These are phyloP conservation scores for Collariella sp. DNA, from an alignment of 495 filamentous ascomycete species.

Conservation along the genomic window DNA sequence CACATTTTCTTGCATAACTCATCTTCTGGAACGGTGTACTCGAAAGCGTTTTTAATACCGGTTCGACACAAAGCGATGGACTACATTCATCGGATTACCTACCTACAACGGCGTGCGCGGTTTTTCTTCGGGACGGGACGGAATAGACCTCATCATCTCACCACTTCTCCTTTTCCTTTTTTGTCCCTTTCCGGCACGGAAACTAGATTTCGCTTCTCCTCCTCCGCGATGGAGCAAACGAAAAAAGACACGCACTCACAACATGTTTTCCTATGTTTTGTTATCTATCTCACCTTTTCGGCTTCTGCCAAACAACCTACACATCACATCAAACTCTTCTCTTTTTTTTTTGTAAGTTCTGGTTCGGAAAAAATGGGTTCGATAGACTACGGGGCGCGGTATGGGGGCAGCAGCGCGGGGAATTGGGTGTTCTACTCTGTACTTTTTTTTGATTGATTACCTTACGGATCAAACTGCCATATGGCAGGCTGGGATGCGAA, in stretches of 20 bases:
- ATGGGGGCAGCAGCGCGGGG: background rate
- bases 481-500: too few relatives aligned
- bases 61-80: constrained; percentile 4
- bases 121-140: background rate
- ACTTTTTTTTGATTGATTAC: background rate
- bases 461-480: background rate
- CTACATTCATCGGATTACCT: constrained; percentile 4
- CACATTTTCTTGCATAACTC: constrained; percentile 7
- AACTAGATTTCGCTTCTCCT: constrained; percentile 19
- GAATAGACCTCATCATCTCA: constrained; percentile 17
- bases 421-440: background rate
- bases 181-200: too few relatives aligned
- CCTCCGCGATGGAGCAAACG: background rate
- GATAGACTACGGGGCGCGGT: background rate
- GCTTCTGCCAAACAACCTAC: background rate
- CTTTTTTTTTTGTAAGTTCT: background rate
- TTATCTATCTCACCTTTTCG: background rate
- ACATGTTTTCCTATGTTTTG: background rate
- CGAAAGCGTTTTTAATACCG: constrained; percentile 5
- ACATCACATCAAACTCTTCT: background rate
- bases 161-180: constrained; percentile 14
- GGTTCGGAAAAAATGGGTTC: background rate
- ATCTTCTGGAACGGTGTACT: constrained; percentile 6
- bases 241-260: constrained; percentile 4
- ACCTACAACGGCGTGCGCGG: too few relatives aligned